Conservation (phyloP, 495 filamentous ascomycete species). For the Penicillium lagena region DNA sequence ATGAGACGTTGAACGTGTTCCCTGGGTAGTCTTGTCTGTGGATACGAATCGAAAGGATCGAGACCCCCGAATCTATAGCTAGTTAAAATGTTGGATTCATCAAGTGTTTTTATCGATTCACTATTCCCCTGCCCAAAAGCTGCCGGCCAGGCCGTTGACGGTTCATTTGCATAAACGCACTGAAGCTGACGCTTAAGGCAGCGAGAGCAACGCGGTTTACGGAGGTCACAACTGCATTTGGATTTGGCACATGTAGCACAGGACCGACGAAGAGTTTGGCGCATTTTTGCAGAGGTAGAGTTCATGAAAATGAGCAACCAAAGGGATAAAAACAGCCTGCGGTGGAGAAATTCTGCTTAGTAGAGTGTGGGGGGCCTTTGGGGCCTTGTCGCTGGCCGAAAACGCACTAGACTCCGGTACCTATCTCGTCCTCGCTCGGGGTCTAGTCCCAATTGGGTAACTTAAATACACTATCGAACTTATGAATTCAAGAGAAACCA, state of each 20-base stretch:
- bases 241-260: constrained; percentile 43
- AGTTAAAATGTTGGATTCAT: constrained; percentile 3
- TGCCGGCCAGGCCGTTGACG: constrained; percentile 20
- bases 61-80: constrained; percentile 20
- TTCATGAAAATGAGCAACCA: background rate
- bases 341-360: too few relatives aligned
- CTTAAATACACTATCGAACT: background rate
- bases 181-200: constrained; percentile 35
- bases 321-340: background rate
- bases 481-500: too few relatives aligned
- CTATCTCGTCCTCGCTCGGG: constrained; percentile 3
- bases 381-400: background rate
- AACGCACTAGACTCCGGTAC: constrained; percentile 20
- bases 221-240: constrained; percentile 44
- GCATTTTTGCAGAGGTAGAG: constrained; percentile 22
- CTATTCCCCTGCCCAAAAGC: constrained; percentile 2
- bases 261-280: constrained; percentile 41
- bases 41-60: constrained; percentile 49
- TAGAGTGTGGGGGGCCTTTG: too few relatives aligned
- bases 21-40: constrained; percentile 38
- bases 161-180: constrained; percentile 45
- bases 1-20: constrained; percentile 42
- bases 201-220: constrained; percentile 42
- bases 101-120: constrained; percentile 1
- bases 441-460: constrained; percentile 20